Evolutionary conservation across 139 green algal species (phyloP), one percentile per base, ranked within the genome.

Genomic region (Ettlia oleoabundans): DNA sequence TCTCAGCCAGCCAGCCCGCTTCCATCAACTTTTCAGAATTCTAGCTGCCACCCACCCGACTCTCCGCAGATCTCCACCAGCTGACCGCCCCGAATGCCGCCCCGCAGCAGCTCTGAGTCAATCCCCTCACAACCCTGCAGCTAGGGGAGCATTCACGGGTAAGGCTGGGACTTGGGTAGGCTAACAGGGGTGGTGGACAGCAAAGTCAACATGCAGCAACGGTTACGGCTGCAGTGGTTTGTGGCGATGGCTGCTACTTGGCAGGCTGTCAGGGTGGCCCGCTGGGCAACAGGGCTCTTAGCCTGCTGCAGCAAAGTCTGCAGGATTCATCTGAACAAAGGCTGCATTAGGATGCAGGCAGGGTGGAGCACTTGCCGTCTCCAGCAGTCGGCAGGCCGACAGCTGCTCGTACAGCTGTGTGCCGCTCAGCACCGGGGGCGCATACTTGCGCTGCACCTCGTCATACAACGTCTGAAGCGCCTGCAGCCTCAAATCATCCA

Each of bases 41-140:
- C 10, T 28, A 38, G 40, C 26, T 4, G 13, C 5, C 3, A 40
- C 78, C 30, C 52, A 63, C 78, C 84, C 9, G 84, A 63, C 47
- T 88, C 84, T 4, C 84, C 84, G 62, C 66, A 82, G 3, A 86
- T 8, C 51, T 88, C 84, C 21, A 82, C 9, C 43, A 88, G 6
- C 38, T 88, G 84, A 4, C 84, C 84, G 3, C 76, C 72, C 28
- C 80, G 35, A 33, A 86, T 28, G 19, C 84, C 84, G 37, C 74
- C 79, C 1, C 73, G 35, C 43, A 88, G 84, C 35, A 88, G 40
- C 68, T 85, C 37, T 26, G 4, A 3, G 40, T 87, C 83, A 19
- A 87, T 73, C 22, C 37, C 70, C 18, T 72, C 28, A 30, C 76
- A 86, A 8, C 81, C 71, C 73, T 80, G 67, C 26, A 68, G 35